Base-by-base conservation (phyloP, 2,329 filamentous ascomycete genomes). In the Fusarium devonianum region DNA sequence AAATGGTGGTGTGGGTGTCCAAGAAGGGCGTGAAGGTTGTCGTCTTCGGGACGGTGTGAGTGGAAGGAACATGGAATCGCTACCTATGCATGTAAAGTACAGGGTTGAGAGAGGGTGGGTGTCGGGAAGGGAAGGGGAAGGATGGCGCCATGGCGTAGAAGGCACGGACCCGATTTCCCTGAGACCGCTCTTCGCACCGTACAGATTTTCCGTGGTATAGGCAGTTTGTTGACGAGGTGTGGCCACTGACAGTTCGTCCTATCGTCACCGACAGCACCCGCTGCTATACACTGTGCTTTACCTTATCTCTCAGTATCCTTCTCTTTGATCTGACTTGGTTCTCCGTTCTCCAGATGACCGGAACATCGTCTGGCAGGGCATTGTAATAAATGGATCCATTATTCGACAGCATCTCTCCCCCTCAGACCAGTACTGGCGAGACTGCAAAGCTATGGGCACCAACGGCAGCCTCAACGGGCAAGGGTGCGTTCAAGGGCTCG, bases 391-490 rank as follows among this genome's bases (percentile, higher is more conserved):
- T 46, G 33, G 41, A 34, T 36, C 36, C 42, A 56, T 49, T 56
- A 60, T 60, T 41, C 56, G 56, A 59, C 30, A 35, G 22, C 56
- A 60, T 59, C 42, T 59, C 39, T 49, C 23, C 34, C 36, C 29
- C 40, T 59, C 52, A 49, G 51, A 16, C 42, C 56, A 53, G 30
- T 22, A 25, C 52, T 49, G 22, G 39, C 34, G 30, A 32, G 22
- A 46, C 41, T 32, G 32, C 35, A 56, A 25, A 45, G 33, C 22
- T 34, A 28, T 41, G 53, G 36, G 32, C 18, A 32, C 41, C 42
- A 45, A 45, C 42, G 32, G 26, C 13, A n/a, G 19, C 38, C 37
- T 55, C 49, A 44, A 30, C 42, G 14, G 33, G 40, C 51, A 44
- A 39, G 56, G 39, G 40, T 43, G 34, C 14, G 19, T 37, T 32